These are phyloP conservation scores for Solanum corneliomulleri DNA, from an alignment of 257 asterid species.

Conservation along the genomic window DNA sequence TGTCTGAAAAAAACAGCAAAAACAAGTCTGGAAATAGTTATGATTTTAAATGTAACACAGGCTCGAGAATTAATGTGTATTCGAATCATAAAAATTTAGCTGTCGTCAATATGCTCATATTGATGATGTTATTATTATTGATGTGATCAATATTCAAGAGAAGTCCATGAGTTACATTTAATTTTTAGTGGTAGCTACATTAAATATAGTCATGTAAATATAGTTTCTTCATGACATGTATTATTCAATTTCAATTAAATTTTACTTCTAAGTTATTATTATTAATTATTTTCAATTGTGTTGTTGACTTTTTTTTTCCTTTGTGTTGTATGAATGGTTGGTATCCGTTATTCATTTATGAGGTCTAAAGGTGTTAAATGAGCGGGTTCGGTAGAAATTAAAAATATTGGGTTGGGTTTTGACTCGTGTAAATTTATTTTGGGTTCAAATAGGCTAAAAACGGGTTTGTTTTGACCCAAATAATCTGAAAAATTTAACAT, in stretches of 20 bases:
- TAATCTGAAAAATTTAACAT: too few species aligned
- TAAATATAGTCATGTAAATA: not conserved
- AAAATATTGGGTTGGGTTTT: too few species aligned
- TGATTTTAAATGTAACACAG: not conserved
- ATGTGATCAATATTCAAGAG: slow-evolving; percentile 27
- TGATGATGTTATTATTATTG: not conserved
- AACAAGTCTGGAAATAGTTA: slow-evolving; percentile 64
- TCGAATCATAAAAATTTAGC: not conserved
- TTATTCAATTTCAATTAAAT: not conserved
- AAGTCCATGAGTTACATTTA: slow-evolving; percentile 63
- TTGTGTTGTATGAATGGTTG: not conserved
- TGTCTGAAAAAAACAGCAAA: slow-evolving; percentile 21
- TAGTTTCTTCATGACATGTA: not conserved
- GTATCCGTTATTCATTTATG: not conserved
- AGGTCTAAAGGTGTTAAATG: accelerated
- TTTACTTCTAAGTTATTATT: too few species aligned
- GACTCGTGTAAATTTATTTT: too few species aligned
- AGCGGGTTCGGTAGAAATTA: accelerated
- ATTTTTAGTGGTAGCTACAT: slow-evolving; percentile 4
- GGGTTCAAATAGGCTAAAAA: too few species aligned
- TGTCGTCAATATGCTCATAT: not conserved
- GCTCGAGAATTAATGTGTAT: not conserved
- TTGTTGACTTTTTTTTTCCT: not conserved
- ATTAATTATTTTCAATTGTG: not conserved
- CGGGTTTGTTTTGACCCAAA: accelerated